These are phyloP conservation scores for Saururus chinensis DNA, from an alignment of 164 flowering plant species.

Conservation along the genomic window DNA sequence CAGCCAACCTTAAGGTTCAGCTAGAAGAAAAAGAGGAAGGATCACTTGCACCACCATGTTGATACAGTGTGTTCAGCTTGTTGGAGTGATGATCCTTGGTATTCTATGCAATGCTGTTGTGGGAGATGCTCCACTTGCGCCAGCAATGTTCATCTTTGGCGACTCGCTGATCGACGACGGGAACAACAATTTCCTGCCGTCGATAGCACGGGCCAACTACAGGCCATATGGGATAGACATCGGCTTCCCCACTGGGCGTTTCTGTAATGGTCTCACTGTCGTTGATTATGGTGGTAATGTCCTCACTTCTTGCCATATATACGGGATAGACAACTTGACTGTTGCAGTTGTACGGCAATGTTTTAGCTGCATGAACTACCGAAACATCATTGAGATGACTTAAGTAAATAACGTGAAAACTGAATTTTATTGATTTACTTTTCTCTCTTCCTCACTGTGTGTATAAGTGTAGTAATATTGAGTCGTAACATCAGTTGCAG, in stretches of 20 bases:
- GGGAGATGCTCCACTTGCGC: slow-evolving; percentile 11
- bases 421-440: no score
- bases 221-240: slow-evolving; percentile 33
- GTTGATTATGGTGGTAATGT: slow-evolving; percentile 30
- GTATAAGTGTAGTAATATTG: no score
- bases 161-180: slow-evolving; percentile 33
- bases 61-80: neutral
- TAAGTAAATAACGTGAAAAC: no score
- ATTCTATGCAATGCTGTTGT: neutral
- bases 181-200: slow-evolving; percentile 29
- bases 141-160: slow-evolving; percentile 33
- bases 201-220: slow-evolving; percentile 25
- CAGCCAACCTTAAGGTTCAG: neutral
- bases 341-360: no score
- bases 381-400: no score
- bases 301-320: no score
- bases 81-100: slow-evolving; percentile 1
- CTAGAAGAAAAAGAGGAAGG: neutral
- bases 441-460: no score
- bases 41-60: neutral
- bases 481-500: no score
- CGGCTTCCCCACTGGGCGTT: slow-evolving; percentile 28
- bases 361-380: no score
- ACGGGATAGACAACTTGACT: no score
- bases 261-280: slow-evolving; percentile 33